A percentile compares a stretch with the other conserved stretches of the same genome.
Conservation (phyloP, 306 rosid species). For the Vigna nakashimae region DNA sequence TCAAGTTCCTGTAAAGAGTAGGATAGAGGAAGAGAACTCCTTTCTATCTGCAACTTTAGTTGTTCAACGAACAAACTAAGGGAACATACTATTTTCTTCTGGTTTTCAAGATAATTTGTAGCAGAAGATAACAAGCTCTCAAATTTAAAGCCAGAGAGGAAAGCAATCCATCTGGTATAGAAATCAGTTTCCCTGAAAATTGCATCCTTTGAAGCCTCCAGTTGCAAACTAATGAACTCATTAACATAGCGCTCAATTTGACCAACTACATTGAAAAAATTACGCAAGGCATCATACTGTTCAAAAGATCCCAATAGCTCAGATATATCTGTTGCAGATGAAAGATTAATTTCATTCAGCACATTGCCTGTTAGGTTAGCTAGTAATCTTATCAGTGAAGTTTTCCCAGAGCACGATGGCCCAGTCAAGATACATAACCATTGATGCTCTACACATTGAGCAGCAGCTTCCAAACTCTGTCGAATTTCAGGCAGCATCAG, state of each 20-base stretch:
- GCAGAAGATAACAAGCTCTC: constrained; percentile 51
- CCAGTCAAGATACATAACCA: constrained; percentile 96
- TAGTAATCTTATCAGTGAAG: constrained; percentile 80
- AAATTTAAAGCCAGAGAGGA: constrained; percentile 50
- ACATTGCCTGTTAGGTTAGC: constrained; percentile 88
- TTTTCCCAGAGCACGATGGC: constrained; percentile 85
- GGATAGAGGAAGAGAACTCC: constrained; percentile 45
- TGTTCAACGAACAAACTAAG: constrained; percentile 63
- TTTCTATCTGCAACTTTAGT: constrained; percentile 53
- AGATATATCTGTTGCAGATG: constrained; percentile 92
- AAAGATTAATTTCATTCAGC: constrained; percentile 84
- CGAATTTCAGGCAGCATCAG: constrained; percentile 74
- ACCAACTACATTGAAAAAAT: constrained; percentile 60
- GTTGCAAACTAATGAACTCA: constrained; percentile 60
- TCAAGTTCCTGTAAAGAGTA: constrained; percentile 64
- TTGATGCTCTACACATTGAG: constrained; percentile 75
- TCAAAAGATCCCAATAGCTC: constrained; percentile 96
- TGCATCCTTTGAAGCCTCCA: constrained; percentile 51
- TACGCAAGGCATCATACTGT: constrained; percentile 80
- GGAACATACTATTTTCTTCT: constrained; percentile 56
- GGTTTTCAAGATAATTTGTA: constrained; percentile 51
- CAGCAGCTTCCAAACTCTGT: constrained; percentile 87
- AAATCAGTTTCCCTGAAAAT: constrained; percentile 49
- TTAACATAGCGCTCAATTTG: constrained; percentile 66
- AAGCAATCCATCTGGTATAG: constrained; percentile 62